A percentile compares a stretch with the other conserved stretches of the same genome.
These are phyloP conservation scores for Coprinopsis marcescibilis DNA, from an alignment of 768 basidiomycete genomes.

Conservation along the genomic window DNA sequence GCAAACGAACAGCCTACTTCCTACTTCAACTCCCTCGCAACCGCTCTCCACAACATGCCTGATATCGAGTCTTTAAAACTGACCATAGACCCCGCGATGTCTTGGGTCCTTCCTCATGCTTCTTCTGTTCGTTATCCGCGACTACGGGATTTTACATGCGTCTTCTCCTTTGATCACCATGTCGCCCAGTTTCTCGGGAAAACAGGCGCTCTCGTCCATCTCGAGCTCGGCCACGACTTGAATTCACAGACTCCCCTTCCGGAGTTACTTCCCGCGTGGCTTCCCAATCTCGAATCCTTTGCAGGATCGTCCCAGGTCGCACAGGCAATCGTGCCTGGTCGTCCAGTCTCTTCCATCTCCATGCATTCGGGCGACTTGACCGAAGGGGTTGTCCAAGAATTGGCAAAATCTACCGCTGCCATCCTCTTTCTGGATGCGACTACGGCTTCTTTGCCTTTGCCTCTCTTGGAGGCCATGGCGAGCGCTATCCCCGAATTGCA, in stretches of 20 bases:
- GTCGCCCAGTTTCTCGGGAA: conserved; percentile 55
- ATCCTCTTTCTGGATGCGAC: conserved; percentile 55
- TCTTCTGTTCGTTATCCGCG: conserved; percentile 32
- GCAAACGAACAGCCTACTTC: conserved; percentile 33
- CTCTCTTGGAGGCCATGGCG: conserved; percentile 53
- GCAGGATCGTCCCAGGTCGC: conserved; percentile 56
- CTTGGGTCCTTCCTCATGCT: conserved; percentile 46
- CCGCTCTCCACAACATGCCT: conserved; percentile 56
- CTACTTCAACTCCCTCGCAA: conserved; percentile 44
- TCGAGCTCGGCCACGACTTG: conserved; percentile 46
- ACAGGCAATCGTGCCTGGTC: conserved; percentile 51
- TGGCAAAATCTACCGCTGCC: conserved; percentile 45
- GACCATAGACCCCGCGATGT: conserved; percentile 43
- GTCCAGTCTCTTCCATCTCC: conserved; percentile 60
- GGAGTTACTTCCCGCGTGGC: conserved; percentile 30
- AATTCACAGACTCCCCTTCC: conserved; percentile 23
- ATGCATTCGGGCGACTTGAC: conserved; percentile 56
- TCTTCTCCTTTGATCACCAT: conserved; percentile 55
- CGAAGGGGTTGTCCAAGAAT: conserved; percentile 46
- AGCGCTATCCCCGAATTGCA: conserved; percentile 53
- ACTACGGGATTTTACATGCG: conserved; percentile 51
- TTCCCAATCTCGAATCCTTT: conserved; percentile 50
- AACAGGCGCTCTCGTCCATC: conserved; percentile 47
- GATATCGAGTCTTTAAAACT: conserved; percentile 53
- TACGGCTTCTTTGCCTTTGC: conserved; percentile 50